Evolutionary conservation across 176 grass and related monocot species (phyloP), one percentile per base, ranked within the genome.

Genomic region (Triticum turgidum): DNA sequence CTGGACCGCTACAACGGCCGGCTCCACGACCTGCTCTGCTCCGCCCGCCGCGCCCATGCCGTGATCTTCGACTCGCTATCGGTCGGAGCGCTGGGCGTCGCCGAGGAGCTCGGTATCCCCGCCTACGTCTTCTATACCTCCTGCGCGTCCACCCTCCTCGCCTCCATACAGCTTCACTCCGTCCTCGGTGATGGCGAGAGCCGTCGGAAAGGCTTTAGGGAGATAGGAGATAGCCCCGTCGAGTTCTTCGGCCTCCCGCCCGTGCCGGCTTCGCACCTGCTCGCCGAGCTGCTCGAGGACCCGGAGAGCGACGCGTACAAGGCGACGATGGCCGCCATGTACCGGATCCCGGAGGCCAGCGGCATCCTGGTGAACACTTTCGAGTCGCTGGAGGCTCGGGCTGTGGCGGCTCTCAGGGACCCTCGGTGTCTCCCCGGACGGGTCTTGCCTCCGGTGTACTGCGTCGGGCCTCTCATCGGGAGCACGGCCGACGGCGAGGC

Each of bases 391-490:
- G 66, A 69, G 66, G 6, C 29, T 17, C 12, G 66, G 29, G 66
- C 32, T 1, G 66, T 69, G 27, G 30, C 6, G 6, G 66, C 66
- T 17, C 66, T 69, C 66, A 35, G 9, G 61, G 61, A 63, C n/a
- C n/a, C 21, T 9, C 61, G 61, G 61, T 63, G 61, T 11, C n/a
- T 63, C n/a, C 61, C n/a, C 30, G 62, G 66, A 5, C 30, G 30
- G 61, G 21, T 63, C n/a, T 0, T 69, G 66, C 66, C 66, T 34
- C 32, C 66, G 14, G 66, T 69, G 32, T 69, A 69, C 66, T 37
- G 32, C 32, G 34, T 86, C 25, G 85, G 85, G 1, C 85, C 85
- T 3, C 3, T 86, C 0, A 12, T 80, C 76, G 6, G 54, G 77
- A 29, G 82, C 65, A 8, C 6, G 1, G 12, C 11, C 4, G 12